Evolutionary conservation across 768 basidiomycete genomes (phyloP).

Genomic region (Cytidiella melzeri): DNA sequence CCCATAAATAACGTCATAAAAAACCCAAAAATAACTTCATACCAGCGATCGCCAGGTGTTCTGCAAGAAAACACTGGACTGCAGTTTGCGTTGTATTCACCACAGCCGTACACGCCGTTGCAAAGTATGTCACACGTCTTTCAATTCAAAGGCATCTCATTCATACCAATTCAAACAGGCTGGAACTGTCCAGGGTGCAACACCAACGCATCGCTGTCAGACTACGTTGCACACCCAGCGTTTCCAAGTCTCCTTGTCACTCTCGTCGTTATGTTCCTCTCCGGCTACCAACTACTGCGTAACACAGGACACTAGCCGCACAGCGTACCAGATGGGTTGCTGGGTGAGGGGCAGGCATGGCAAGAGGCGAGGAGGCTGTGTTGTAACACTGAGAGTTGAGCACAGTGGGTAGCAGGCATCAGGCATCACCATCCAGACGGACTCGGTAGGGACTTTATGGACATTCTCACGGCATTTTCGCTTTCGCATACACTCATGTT

Average conservation of each 20-base stretch:
- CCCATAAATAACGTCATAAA: too few relatives aligned
- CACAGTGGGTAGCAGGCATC: neutral
- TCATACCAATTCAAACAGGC: slow-evolving; percentile 31
- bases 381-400: neutral
- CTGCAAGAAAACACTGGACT: slow-evolving; percentile 64
- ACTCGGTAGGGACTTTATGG: slow-evolving; percentile 6
- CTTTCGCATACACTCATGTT: slow-evolving; percentile 5
- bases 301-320: slow-evolving; percentile 17
- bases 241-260: slow-evolving; percentile 49
- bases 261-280: slow-evolving; percentile 57
- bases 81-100: slow-evolving; percentile 81
- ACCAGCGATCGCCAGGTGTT: slow-evolving; percentile 50
- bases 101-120: slow-evolving; percentile 63
- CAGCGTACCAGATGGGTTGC: too few relatives aligned
- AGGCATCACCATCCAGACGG: slow-evolving; percentile 1
- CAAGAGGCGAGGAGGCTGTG: neutral
- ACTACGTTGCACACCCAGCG: slow-evolving; percentile 42
- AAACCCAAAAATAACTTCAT: too few relatives aligned
- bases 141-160: too few relatives aligned
- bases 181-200: slow-evolving; percentile 52
- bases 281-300: slow-evolving; percentile 56
- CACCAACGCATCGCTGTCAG: slow-evolving; percentile 31
- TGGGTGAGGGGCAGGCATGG: neutral
- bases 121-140: slow-evolving; percentile 29
- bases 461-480: slow-evolving; percentile 1